A percentile compares a stretch with the other conserved stretches of the same genome.
Evolutionary conservation across 2,329 filamentous ascomycete species (phyloP).

Genomic region (Claviceps fusiformis): DNA sequence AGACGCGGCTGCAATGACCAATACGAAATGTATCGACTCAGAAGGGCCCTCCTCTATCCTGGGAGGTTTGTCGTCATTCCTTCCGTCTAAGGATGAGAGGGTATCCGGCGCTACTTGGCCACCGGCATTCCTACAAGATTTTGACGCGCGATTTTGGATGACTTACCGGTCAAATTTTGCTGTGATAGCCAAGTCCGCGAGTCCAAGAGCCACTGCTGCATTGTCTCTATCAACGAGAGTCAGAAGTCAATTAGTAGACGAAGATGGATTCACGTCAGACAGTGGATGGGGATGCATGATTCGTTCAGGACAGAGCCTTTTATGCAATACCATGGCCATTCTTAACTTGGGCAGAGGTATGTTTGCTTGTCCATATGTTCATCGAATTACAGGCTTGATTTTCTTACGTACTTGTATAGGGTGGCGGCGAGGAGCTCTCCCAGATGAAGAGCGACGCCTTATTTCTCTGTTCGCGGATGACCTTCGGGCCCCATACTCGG

Average conservation of each 20-base stretch:
- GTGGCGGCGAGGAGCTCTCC: slow-evolving; percentile 55
- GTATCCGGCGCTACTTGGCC: slow-evolving; percentile 63
- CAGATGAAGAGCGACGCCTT: slow-evolving; percentile 52
- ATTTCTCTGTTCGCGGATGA: slow-evolving; percentile 80
- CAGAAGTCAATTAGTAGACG: slow-evolving; percentile 65
- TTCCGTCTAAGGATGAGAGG: slow-evolving; percentile 31
- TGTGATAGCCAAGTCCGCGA: slow-evolving; percentile 64
- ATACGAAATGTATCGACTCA: slow-evolving; percentile 16
- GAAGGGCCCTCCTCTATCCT: slow-evolving; percentile 35
- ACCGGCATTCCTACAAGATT: slow-evolving; percentile 72
- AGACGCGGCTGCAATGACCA: not conserved
- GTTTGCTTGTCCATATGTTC: slow-evolving; percentile 5
- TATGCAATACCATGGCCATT: slow-evolving; percentile 71
- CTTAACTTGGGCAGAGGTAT: slow-evolving; percentile 67
- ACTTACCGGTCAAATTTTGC: slow-evolving; percentile 85
- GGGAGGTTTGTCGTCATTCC: slow-evolving; percentile 38
- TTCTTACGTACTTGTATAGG: slow-evolving; percentile 27
- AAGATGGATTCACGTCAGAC: slow-evolving; percentile 77
- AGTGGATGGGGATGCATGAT: slow-evolving; percentile 99
- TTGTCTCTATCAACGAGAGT: slow-evolving; percentile 78
- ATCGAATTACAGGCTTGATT: not conserved
- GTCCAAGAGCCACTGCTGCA: slow-evolving; percentile 54
- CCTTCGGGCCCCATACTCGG: slow-evolving; percentile 74
- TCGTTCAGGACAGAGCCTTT: slow-evolving; percentile 78
- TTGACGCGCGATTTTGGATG: slow-evolving; percentile 90